A percentile compares a stretch with the other conserved stretches of the same genome.
These are phyloP conservation scores for Bullera alba DNA, from an alignment of 768 basidiomycete genomes.

Conservation along the genomic window DNA sequence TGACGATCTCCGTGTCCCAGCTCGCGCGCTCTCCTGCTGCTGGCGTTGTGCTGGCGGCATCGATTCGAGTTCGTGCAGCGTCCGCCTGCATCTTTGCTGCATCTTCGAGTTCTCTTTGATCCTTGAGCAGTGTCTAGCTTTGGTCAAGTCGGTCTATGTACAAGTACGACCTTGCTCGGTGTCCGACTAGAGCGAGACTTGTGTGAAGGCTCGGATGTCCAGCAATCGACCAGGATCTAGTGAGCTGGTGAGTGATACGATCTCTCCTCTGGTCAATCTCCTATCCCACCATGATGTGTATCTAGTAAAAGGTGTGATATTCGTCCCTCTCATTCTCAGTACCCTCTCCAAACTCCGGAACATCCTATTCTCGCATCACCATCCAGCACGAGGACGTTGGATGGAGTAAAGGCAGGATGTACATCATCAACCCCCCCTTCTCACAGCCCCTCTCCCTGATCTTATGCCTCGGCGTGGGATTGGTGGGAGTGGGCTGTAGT, in stretches of 20 bases:
- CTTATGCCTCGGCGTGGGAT: neutral
- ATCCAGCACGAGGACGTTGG: constrained; percentile 4
- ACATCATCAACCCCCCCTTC: constrained; percentile 5
- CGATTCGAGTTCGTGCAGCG: no score
- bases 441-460: neutral
- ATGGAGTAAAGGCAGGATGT: constrained; percentile 32
- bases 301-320: constrained; percentile 39
- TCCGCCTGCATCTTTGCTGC: no score
- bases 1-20: no score
- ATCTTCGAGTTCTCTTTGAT: no score
- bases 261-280: constrained; percentile 3
- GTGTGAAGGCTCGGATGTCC: no score
- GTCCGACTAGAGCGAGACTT: no score
- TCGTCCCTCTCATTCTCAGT: neutral
- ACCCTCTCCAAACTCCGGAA: neutral
- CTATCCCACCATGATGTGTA: constrained; percentile 30
- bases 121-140: no score
- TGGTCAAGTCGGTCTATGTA: no score
- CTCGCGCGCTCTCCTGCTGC: no score
- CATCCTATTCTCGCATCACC: constrained; percentile 8
- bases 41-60: no score
- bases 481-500: neutral
- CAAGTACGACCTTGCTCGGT: no score
- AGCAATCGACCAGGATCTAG: no score
- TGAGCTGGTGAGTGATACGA: neutral